phyloP scores from a whole-genome alignment of 2,329 filamentous ascomycete genomes.

The Thielaviopsis euricoi region DNA sequence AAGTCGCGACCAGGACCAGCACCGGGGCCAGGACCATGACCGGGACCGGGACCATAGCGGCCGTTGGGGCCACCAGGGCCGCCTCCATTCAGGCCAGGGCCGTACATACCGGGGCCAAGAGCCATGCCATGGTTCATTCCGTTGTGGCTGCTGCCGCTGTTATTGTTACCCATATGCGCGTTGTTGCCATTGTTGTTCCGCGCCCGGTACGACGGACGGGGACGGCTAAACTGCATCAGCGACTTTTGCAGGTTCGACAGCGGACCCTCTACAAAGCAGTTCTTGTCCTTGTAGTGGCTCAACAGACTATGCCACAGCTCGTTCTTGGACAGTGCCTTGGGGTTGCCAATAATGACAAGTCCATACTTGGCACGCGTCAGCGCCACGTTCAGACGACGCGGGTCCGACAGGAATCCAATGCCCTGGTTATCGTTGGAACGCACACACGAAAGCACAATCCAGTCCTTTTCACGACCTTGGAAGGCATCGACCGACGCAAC shows the following conservation, averaged over 20 bases:
- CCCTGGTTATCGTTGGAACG: slow-evolving; percentile 98
- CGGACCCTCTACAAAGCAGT: slow-evolving; percentile 89
- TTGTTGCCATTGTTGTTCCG: slow-evolving; percentile 13
- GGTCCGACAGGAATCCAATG: slow-evolving; percentile 96
- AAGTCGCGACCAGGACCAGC: slow-evolving; percentile 30
- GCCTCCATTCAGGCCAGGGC: neutral
- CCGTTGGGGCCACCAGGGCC: no score
- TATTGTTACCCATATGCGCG: neutral
- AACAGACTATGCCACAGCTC: slow-evolving; percentile 94
- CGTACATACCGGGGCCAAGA: slow-evolving; percentile 14
- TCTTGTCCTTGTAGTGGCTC: slow-evolving; percentile 90
- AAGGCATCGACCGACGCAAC: slow-evolving; percentile 97
- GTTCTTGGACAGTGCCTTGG: slow-evolving; percentile 93
- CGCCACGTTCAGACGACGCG: slow-evolving; percentile 90
- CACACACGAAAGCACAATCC: slow-evolving; percentile 93
- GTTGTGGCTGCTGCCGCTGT: neutral
- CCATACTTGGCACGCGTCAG: slow-evolving; percentile 95
- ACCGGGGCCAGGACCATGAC: neutral
- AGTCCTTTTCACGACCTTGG: slow-evolving; percentile 97
- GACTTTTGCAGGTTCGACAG: slow-evolving; percentile 92
- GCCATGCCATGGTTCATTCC: slow-evolving; percentile 14
- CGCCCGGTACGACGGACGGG: slow-evolving; percentile 77
- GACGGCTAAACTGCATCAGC: slow-evolving; percentile 83
- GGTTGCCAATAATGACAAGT: slow-evolving; percentile 89
- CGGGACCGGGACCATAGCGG: no score